These are phyloP conservation scores for Curvularia lunata DNA, from an alignment of 2,329 filamentous ascomycete genomes.

Conservation along the genomic window DNA sequence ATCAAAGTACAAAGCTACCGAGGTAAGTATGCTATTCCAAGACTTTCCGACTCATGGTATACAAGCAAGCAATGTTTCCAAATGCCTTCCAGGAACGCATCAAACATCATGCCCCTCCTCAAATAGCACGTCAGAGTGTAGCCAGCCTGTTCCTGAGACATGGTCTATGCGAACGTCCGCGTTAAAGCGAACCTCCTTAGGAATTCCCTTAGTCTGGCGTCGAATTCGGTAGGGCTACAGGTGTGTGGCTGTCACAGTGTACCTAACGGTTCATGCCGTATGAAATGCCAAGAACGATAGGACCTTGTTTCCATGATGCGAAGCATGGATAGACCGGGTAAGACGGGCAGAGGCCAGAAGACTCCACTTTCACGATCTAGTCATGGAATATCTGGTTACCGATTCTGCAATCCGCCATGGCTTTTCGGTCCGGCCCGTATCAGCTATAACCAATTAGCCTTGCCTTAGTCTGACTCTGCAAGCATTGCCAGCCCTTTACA, in stretches of 20 bases:
- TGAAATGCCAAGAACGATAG: conserved; percentile 2
- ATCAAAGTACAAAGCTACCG: not conserved
- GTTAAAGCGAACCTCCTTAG: conserved; percentile 6
- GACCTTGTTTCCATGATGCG: conserved; percentile 3
- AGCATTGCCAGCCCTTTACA: not conserved
- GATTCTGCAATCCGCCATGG: not conserved
- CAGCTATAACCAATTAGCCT: not conserved
- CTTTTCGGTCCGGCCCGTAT: not conserved
- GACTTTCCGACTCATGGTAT: not conserved
- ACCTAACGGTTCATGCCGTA: conserved; percentile 1
- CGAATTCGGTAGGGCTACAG: conserved; percentile 17
- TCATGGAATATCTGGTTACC: not conserved
- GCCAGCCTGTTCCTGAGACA: conserved; percentile 8
- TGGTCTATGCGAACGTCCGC: conserved; percentile 13
- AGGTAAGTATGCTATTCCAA: conserved; percentile 1
- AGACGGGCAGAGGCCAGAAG: not conserved
- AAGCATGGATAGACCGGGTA: not conserved
- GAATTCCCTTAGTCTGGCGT: conserved; percentile 7
- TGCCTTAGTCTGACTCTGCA: not conserved
- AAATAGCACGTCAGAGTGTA: conserved; percentile 12
- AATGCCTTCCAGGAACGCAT: conserved; percentile 9
- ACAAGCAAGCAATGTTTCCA: conserved; percentile 23
- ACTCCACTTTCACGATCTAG: not conserved
- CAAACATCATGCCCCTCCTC: conserved; percentile 24
- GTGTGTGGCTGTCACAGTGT: conserved; percentile 13